phyloP scores from a whole-genome alignment of 2,329 filamentous ascomycete genomes.

The Aspergillus sp. region DNA sequence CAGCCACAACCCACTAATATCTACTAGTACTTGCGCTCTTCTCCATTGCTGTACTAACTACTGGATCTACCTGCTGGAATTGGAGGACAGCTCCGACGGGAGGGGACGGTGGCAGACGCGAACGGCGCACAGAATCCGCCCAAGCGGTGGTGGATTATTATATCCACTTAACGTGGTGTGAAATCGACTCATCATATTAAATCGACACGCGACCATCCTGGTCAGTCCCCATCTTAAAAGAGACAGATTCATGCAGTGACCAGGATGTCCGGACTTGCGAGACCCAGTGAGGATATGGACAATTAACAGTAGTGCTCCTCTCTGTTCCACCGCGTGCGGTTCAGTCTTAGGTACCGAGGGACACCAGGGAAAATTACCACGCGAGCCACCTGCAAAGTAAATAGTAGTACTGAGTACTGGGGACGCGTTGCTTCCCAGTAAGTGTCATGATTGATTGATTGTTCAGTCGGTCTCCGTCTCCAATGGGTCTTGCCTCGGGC shows the following conservation, averaged over 20 bases:
- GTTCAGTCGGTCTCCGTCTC: neutral
- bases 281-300: neutral
- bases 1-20: too few species aligned
- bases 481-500: slow-evolving; percentile 12
- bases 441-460: too few species aligned
- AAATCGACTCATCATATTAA: slow-evolving; percentile 7
- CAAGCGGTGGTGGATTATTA: neutral
- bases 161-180: slow-evolving; percentile 8
- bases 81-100: neutral
- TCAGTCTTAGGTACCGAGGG: neutral
- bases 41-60: too few species aligned
- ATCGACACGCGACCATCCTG: slow-evolving; percentile 10
- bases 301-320: neutral
- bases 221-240: slow-evolving; percentile 3
- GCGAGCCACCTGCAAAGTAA: neutral
- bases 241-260: slow-evolving; percentile 10
- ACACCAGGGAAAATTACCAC: neutral
- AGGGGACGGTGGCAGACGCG: neutral
- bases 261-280: slow-evolving; percentile 1
- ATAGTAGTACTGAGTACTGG: too few species aligned
- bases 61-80: too few species aligned
- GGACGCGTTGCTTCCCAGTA: too few species aligned
- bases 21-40: too few species aligned
- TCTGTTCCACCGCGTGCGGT: neutral
- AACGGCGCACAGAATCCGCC: neutral